Evolutionary conservation across 2,329 filamentous ascomycete genomes (phyloP), one percentile per base, ranked within the genome.

Genomic region (Coleophoma eucalyptorum): DNA sequence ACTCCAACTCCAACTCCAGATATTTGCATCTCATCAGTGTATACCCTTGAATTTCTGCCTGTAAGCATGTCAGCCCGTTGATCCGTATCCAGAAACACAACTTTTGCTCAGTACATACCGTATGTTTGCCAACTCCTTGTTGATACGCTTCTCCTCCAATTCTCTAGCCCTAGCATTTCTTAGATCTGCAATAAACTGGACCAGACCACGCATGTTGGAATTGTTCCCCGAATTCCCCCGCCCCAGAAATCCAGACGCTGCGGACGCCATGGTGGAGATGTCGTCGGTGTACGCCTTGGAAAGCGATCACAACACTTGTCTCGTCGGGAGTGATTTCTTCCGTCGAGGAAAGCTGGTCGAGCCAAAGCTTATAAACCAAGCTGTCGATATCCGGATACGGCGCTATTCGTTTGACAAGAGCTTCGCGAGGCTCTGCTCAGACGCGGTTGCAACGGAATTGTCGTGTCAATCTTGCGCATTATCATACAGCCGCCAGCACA

Each of bases 51-150:
- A 99, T 73, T 97, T 97, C 74, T 97, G 90, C 65, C 86, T 84
- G 60, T 52, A 60, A 49, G 55, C 55, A 50, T 40, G 57, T 65
- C 55, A 65, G 59, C 53, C 38, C 45, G 32, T 18, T 40, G 51
- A 26, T 26, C 4, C 45, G n/a, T 46, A 31, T 48, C 37, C 13
- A 51, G 20, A 6, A 43, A 40, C 41, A 40, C 46, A 32, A 26
- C 32, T 19, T 4, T 12, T 38, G 12, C 12, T 19, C 11, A 20
- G 43, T 31, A 74, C 79, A 58, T 65, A 84, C 79, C 90, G 85
- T 69, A 99, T 99, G 67, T 99, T 99, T 67, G 94, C 94, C 69
- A 99, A 75, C 75, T 99, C 94, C 77, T 99, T 99, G 72, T 99
- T 99, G 76, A 99, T 97, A 67, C 94, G 83, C 80, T 99, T 99